These are phyloP conservation scores for Penicillium antarcticum DNA, from an alignment of 495 filamentous ascomycete genomes.

Conservation along the genomic window DNA sequence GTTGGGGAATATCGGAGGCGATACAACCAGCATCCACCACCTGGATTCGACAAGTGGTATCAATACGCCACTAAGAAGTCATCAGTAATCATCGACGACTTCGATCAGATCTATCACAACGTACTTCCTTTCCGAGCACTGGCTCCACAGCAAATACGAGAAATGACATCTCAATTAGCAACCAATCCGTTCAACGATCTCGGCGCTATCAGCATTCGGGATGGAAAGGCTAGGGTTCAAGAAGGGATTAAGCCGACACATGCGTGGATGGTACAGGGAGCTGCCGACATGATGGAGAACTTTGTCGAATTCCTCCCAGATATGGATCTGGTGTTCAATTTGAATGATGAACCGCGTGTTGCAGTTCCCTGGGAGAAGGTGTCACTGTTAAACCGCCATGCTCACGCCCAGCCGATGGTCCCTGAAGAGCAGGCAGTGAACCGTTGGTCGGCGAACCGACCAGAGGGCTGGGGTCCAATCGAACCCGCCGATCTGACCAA, in stretches of 20 bases:
- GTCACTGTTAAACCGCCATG: conserved; percentile 33
- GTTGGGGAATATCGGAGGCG: conserved; percentile 40
- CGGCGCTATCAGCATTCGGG: conserved; percentile 44
- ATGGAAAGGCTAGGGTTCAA: conserved; percentile 41
- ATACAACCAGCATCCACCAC: conserved; percentile 49
- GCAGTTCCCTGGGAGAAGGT: conserved; percentile 65
- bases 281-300: conserved; percentile 60
- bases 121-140: conserved; percentile 73
- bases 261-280: conserved; percentile 57
- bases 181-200: conserved; percentile 50
- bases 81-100: conserved; percentile 71
- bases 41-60: conserved; percentile 63
- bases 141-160: conserved; percentile 55
- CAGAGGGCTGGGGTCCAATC: conserved; percentile 38
- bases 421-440: conserved; percentile 18
- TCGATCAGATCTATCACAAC: conserved; percentile 67
- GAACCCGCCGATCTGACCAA: conserved; percentile 41
- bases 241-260: conserved; percentile 46
- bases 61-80: conserved; percentile 60
- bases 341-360: conserved; percentile 74
- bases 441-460: conserved; percentile 36
- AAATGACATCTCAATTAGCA: conserved; percentile 38
- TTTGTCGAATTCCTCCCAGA: conserved; percentile 71
- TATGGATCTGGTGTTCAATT: conserved; percentile 79
- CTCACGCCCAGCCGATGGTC: conserved; percentile 21